Base-by-base conservation (phyloP, 2,329 filamentous ascomycete species). In the Clarireedia sp. region DNA sequence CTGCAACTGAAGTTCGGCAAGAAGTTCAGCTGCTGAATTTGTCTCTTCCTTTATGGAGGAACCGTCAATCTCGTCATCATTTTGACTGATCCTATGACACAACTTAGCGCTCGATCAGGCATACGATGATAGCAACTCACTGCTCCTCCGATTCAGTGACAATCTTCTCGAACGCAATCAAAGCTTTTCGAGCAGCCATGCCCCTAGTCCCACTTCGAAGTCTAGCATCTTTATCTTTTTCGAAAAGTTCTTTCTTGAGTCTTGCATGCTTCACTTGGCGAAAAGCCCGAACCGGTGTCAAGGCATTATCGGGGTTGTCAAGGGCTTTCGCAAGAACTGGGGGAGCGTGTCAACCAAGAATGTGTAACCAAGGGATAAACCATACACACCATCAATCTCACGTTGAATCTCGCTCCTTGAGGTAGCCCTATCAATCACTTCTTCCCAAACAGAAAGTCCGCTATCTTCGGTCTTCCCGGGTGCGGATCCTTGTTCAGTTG, bases 161-260 rank as follows among this genome's bases (percentile, higher is more conserved):
- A 16, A 78, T 78, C 60, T 83, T 83, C 65, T 95, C 89, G 26
- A 84, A 79, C 3, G 79, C 78, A 49, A 83, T 81, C 17, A 94
- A 70, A 1, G 83, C 80, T 64, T 94, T 92, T n/a, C 89, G 77
- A 0, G 89, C 89, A 58, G 86, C 79, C 66, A 87, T 73, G 0
- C 90, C 90, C 43, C 89, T 74, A 1, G 87, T 80, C 36, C 90
- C 89, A 64, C 88, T 92, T 51, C 88, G 76, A 41, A 90, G 72
- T 43, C 82, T 76, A 7, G 89, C 88, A 65, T 89, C 83, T 61
- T 90, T 88, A 64, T 89, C 83, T 0, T 84, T 78, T 19, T 84
- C 77, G 55, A 87, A 88, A 3, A 90, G 73, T 6, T 81, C 77
- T 63, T 79, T 78, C 60, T 81, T 77, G 38, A 87, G 73, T 21